A percentile compares a stretch with the other conserved stretches of the same genome.
phyloP scores from a whole-genome alignment of 2,329 filamentous ascomycete genomes.

The Apiospora malaysiana region DNA sequence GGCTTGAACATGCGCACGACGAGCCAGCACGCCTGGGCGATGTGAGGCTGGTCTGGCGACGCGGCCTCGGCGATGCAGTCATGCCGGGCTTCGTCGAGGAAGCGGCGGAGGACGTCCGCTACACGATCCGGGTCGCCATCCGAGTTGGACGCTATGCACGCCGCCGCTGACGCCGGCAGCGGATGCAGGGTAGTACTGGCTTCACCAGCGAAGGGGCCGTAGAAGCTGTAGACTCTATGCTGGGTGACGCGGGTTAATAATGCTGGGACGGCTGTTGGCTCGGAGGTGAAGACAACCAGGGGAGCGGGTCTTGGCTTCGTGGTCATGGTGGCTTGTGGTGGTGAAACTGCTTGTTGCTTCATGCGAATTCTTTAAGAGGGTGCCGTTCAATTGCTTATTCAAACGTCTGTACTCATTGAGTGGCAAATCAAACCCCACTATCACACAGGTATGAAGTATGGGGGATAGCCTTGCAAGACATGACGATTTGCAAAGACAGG shows the following conservation, averaged over 20 bases:
- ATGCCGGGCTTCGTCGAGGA: not conserved
- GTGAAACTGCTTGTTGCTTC: not conserved
- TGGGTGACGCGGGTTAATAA: not conserved
- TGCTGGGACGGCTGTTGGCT: not conserved
- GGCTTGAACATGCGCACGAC: conserved; percentile 21
- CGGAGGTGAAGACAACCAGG: not conserved
- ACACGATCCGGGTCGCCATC: not conserved
- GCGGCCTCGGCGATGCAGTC: not conserved
- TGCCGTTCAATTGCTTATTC: not conserved
- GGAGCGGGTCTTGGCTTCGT: not conserved
- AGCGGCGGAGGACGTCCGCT: not conserved
- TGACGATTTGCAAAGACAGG: no score
- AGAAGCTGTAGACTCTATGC: not conserved
- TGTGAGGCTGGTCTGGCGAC: not conserved
- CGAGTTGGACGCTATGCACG: not conserved
- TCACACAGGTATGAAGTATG: no score
- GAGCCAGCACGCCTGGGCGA: conserved; percentile 24
- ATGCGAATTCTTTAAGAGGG: no score
- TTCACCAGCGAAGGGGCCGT: not conserved
- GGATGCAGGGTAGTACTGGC: no score
- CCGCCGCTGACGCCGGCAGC: not conserved
- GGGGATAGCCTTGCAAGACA: no score
- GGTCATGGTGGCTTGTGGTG: not conserved
- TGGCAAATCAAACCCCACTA: no score
- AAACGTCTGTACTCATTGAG: no score